phyloP scores from a whole-genome alignment of 2,329 filamentous ascomycete species.

The Teratosphaeria gauchensis region DNA sequence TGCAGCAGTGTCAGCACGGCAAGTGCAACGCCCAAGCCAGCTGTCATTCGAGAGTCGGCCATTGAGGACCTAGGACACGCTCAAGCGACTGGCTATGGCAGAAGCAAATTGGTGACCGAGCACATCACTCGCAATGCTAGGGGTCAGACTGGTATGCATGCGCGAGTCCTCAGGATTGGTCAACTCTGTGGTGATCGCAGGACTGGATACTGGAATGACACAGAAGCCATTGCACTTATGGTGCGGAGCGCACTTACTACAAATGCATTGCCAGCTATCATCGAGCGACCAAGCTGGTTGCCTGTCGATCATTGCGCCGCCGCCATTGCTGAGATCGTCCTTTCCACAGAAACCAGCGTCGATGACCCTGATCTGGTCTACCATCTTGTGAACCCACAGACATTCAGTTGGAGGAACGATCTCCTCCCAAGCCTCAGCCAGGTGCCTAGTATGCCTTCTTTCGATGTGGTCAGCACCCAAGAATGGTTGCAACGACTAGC shows the following conservation, averaged over 20 bases:
- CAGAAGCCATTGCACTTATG: slow-evolving; percentile 36
- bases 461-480: slow-evolving; percentile 12
- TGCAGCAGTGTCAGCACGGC: slow-evolving; percentile 38
- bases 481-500: slow-evolving; percentile 18
- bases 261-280: slow-evolving; percentile 27
- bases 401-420: slow-evolving; percentile 13
- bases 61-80: slow-evolving; percentile 19
- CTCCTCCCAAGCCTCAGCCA: slow-evolving; percentile 13
- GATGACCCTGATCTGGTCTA: slow-evolving; percentile 12
- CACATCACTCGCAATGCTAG: slow-evolving; percentile 23
- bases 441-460: slow-evolving; percentile 6
- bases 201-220: slow-evolving; percentile 29
- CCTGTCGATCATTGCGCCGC: slow-evolving; percentile 34
- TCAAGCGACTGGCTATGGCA: slow-evolving; percentile 28
- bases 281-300: slow-evolving; percentile 33
- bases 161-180: slow-evolving; percentile 17
- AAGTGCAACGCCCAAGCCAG: slow-evolving; percentile 34
- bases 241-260: slow-evolving; percentile 31
- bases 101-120: slow-evolving; percentile 29
- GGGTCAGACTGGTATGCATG: slow-evolving; percentile 11
- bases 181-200: slow-evolving; percentile 18
- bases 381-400: slow-evolving; percentile 22
- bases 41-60: slow-evolving; percentile 24
- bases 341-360: slow-evolving; percentile 6
- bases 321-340: slow-evolving; percentile 23